These are phyloP conservation scores for Aspergillus bridgeri DNA, from an alignment of 495 filamentous ascomycete species.

Conservation along the genomic window DNA sequence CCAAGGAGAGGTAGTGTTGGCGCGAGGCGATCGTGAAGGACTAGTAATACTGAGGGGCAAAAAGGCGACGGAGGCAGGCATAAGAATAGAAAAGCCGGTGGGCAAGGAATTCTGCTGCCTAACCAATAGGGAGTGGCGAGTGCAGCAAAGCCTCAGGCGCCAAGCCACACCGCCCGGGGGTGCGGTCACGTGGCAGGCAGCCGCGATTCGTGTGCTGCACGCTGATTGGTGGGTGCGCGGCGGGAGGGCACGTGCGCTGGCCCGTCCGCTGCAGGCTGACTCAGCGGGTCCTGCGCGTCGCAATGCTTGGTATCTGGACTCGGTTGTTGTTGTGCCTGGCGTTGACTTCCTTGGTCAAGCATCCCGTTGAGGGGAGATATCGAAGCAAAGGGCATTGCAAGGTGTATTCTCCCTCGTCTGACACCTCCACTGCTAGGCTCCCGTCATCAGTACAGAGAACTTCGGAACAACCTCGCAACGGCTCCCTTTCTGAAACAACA, in stretches of 20 bases:
- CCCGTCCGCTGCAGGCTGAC: background rate
- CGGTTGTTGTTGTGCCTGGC: too few relatives aligned
- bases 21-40: too few relatives aligned
- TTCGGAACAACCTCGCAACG: background rate
- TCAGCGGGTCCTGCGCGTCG: background rate
- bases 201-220: slow-evolving; percentile 18
- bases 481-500: background rate
- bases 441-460: background rate
- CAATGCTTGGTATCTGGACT: too few relatives aligned
- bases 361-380: too few relatives aligned
- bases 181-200: slow-evolving; percentile 41
- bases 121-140: slow-evolving; percentile 40
- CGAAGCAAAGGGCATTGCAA: too few relatives aligned
- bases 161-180: slow-evolving; percentile 19
- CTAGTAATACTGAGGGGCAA: slow-evolving; percentile 5
- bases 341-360: too few relatives aligned
- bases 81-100: slow-evolving; percentile 29
- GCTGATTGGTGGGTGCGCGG: slow-evolving; percentile 1
- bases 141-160: slow-evolving; percentile 27
- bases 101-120: slow-evolving; percentile 49
- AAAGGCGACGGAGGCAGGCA: slow-evolving; percentile 17
- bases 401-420: too few relatives aligned
- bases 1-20: background rate
- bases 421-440: background rate
- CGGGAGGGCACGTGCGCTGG: slow-evolving; percentile 9